Percentiles rank a stretch among this genome's conserved stretches.
Evolutionary conservation across 2,329 filamentous ascomycete species (phyloP).

Genomic region (Epichloe typhina): DNA sequence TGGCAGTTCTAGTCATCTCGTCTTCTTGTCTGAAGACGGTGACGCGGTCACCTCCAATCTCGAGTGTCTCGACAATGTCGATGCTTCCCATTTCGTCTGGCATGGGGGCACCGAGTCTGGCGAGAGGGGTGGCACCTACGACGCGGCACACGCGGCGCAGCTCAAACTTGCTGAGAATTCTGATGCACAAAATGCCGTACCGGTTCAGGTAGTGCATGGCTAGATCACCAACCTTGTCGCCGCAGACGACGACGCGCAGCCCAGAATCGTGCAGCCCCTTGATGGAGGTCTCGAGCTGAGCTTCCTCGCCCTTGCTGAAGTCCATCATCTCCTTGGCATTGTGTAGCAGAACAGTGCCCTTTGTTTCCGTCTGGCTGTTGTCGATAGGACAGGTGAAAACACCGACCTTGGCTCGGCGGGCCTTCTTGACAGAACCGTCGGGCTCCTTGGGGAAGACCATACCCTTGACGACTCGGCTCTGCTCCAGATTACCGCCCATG

Average conservation of each 20-base stretch:
- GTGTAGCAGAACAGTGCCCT: slow-evolving; percentile 91
- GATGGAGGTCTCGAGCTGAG: slow-evolving; percentile 76
- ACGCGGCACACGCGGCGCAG: slow-evolving; percentile 89
- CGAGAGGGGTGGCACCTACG: slow-evolving; percentile 90
- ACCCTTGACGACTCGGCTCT: slow-evolving; percentile 88
- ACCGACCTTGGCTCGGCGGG: slow-evolving; percentile 82
- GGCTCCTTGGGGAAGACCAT: slow-evolving; percentile 98
- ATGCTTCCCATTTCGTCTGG: slow-evolving; percentile 98
- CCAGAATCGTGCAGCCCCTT: slow-evolving; percentile 95
- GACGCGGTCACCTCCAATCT: slow-evolving; percentile 95
- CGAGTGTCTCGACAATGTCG: slow-evolving; percentile 89
- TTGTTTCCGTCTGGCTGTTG: slow-evolving; percentile 92
- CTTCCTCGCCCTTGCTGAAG: slow-evolving; percentile 94
- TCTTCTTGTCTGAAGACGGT: slow-evolving; percentile 97
- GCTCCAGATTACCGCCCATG: slow-evolving; percentile 90
- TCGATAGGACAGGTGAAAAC: slow-evolving; percentile 96
- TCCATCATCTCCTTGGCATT: slow-evolving; percentile 98
- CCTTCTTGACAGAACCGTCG: slow-evolving; percentile 86
- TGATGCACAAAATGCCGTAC: slow-evolving; percentile 90
- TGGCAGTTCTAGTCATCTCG: slow-evolving; percentile 83
- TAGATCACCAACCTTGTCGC: slow-evolving; percentile 87
- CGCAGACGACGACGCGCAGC: slow-evolving; percentile 80
- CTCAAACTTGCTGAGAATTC: slow-evolving; percentile 96
- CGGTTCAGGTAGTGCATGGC: slow-evolving; percentile 97
- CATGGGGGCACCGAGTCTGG: slow-evolving; percentile 92